These are phyloP conservation scores for Hypoxylon sp. DNA, from an alignment of 2,329 filamentous ascomycete genomes.

Conservation along the genomic window DNA sequence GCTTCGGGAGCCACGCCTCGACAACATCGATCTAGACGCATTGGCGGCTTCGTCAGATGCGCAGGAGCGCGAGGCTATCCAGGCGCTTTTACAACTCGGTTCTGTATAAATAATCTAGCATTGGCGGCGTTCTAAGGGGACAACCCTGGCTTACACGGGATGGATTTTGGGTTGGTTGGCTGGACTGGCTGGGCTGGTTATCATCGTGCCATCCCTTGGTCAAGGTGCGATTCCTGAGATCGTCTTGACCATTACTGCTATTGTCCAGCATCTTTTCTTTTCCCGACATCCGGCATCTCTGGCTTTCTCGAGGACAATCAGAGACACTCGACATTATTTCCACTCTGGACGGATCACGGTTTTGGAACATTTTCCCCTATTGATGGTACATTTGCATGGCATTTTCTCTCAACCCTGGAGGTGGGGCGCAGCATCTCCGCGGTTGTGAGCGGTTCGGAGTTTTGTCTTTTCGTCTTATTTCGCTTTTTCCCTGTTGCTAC, in stretches of 20 bases:
- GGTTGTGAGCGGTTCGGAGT: conserved; percentile 49
- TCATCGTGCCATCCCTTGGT: conserved; percentile 47
- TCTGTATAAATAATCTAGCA: conserved; percentile 77
- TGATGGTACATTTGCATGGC: conserved; percentile 48
- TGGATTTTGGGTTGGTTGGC: conserved; percentile 46
- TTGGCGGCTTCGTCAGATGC: conserved; percentile 71
- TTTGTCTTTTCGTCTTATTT: conserved; percentile 44
- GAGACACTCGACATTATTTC: conserved; percentile 35
- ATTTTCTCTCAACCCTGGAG: conserved; percentile 48
- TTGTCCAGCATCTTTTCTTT: conserved; percentile 47
- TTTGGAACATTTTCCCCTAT: conserved; percentile 42
- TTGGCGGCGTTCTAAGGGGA: conserved; percentile 65
- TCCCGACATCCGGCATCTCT: conserved; percentile 48
- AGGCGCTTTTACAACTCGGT: conserved; percentile 84
- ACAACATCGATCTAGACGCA: conserved; percentile 67
- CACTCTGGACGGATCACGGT: conserved; percentile 37
- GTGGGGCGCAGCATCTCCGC: conserved; percentile 44
- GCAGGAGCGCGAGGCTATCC: conserved; percentile 85
- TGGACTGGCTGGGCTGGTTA: conserved; percentile 49
- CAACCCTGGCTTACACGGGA: conserved; percentile 42
- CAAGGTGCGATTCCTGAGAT: conserved; percentile 50
- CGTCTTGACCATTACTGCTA: conserved; percentile 46
- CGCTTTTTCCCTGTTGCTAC: conserved; percentile 30
- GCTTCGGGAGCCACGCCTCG: conserved; percentile 66
- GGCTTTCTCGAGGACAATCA: conserved; percentile 42